phyloP scores from a whole-genome alignment of 1,284 basidiomycete species.

The Peniophora sp. region DNA sequence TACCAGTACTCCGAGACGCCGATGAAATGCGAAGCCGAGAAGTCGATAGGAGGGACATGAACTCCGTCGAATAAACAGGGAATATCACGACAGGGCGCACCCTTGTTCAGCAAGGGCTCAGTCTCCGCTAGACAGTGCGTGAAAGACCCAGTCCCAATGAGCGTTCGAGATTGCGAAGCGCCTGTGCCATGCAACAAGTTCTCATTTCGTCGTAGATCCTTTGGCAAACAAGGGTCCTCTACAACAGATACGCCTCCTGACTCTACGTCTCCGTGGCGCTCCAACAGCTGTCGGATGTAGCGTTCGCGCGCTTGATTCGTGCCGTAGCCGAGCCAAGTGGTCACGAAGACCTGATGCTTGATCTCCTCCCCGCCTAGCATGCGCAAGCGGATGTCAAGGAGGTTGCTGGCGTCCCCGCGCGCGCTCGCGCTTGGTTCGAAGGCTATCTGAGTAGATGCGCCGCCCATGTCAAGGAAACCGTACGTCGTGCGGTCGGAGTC shows the following conservation, averaged over 20 bases:
- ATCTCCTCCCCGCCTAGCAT: conserved; percentile 84
- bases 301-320: conserved; percentile 94
- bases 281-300: conserved; percentile 69
- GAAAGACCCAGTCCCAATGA: conserved; percentile 91
- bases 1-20: conserved; percentile 99
- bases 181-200: conserved; percentile 35
- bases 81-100: conserved; percentile 72
- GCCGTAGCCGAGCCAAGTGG: conserved; percentile 97
- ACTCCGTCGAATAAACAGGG: conserved; percentile 98
- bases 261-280: conserved; percentile 7
- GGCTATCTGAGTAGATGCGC: conserved; percentile 96
- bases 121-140: conserved; percentile 73
- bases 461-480: conserved; percentile 99
- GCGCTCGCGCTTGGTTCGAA: conserved; percentile 73
- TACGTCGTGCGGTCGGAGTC: conserved; percentile 71
- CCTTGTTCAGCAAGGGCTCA: conserved; percentile 79
- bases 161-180: conserved; percentile 44
- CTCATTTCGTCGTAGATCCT: conserved; percentile 55
- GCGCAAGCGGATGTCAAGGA: conserved; percentile 79
- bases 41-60: conserved; percentile 88
- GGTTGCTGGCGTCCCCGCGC: conserved; percentile 44
- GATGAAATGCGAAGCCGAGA: conserved; percentile 88
- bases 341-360: conserved; percentile 91
- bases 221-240: conserved; percentile 87
- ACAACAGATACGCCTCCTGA: conserved; percentile 34